Conservation (phyloP, 1,139 yeast genomes). For the Hansenula anomala region DNA sequence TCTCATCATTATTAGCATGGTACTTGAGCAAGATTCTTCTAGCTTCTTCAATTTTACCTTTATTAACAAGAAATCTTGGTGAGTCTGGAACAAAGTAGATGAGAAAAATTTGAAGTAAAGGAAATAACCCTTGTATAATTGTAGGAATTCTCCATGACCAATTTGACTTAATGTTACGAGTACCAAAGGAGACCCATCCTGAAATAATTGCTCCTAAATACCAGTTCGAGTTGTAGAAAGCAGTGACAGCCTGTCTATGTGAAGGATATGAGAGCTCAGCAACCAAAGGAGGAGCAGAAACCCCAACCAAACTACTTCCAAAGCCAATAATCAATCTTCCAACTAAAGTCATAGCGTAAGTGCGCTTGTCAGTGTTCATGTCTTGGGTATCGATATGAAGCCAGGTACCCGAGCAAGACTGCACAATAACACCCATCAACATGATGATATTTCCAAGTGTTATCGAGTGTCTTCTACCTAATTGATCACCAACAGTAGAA, state of each 20-base stretch:
- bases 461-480: slow-evolving; percentile 43
- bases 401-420: slow-evolving; percentile 32
- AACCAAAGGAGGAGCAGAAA: slow-evolving; percentile 37
- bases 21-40: slow-evolving; percentile 34
- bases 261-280: slow-evolving; percentile 39
- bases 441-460: slow-evolving; percentile 35
- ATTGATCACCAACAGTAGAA: slow-evolving; percentile 36
- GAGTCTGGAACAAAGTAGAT: slow-evolving; percentile 86
- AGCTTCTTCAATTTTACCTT: slow-evolving; percentile 52
- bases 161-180: slow-evolving; percentile 19
- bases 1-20: slow-evolving; percentile 35
- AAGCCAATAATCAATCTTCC: slow-evolving; percentile 46
- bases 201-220: slow-evolving; percentile 50
- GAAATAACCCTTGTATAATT: slow-evolving; percentile 34
- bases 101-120: too few relatives aligned
- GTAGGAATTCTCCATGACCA: slow-evolving; percentile 44
- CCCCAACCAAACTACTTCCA: slow-evolving; percentile 40
- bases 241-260: slow-evolving; percentile 44
- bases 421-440: slow-evolving; percentile 41
- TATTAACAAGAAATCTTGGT: slow-evolving; percentile 64
- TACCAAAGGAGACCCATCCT: too few relatives aligned
- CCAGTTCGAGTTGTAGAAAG: slow-evolving; percentile 48
- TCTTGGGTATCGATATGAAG: slow-evolving; percentile 4
- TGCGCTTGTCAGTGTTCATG: slow-evolving; percentile 11
- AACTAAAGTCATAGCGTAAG: slow-evolving; percentile 40